These are phyloP conservation scores for Irpex sp. DNA, from an alignment of 1,284 basidiomycete genomes.

Conservation along the genomic window DNA sequence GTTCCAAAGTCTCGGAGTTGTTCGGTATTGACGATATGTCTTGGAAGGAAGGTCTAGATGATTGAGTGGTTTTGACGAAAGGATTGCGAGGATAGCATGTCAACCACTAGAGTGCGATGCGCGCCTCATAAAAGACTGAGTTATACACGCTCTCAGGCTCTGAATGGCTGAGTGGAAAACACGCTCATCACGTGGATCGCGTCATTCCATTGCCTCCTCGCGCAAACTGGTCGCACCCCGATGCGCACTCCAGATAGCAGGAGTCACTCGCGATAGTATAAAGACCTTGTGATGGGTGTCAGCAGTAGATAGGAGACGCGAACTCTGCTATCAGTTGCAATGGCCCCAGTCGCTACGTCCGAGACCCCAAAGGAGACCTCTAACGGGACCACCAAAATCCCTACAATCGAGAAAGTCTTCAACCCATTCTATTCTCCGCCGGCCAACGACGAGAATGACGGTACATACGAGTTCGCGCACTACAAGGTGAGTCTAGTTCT, in stretches of 20 bases:
- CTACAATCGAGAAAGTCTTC: constrained; percentile 28
- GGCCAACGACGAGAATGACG: constrained; percentile 37
- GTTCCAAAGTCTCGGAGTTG: neutral
- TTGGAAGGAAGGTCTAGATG: neutral
- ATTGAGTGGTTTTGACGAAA: neutral
- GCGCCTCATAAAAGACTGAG: neutral
- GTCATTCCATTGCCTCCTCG: constrained; percentile 14
- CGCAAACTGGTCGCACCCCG: constrained; percentile 8
- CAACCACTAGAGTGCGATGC: neutral
- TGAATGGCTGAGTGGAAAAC: neutral
- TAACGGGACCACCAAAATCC: constrained; percentile 6
- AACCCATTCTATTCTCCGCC: constrained; percentile 67
- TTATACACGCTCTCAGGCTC: neutral
- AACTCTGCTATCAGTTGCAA: constrained; percentile 16
- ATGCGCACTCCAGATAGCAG: neutral
- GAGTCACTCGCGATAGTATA: constrained; percentile 7
- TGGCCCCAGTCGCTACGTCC: constrained; percentile 42
- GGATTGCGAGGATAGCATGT: neutral
- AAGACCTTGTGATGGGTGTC: neutral
- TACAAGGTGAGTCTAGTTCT: constrained; percentile 46
- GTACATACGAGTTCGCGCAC: constrained; percentile 47
- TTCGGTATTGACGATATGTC: neutral
- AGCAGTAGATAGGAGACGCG: neutral
- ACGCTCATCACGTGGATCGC: constrained; percentile 14
- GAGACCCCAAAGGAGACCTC: constrained; percentile 18